Evolutionary conservation across 768 basidiomycete species (phyloP).

Genomic region (Suillus americanus): DNA sequence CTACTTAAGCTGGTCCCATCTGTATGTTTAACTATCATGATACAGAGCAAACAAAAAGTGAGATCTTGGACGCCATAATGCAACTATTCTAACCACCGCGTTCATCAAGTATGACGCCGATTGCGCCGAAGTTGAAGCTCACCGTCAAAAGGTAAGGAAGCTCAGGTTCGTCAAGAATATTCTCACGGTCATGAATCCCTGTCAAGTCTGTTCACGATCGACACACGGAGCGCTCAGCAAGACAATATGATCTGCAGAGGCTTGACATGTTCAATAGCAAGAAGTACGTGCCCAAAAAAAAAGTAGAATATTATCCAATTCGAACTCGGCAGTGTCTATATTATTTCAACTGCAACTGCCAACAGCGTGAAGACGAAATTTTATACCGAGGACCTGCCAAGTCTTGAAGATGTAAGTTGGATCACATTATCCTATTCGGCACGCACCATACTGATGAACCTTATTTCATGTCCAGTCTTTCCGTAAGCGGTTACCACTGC

Average conservation of each 20-base stretch:
- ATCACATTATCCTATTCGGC: slow-evolving; percentile 13
- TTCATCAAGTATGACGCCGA: slow-evolving; percentile 71
- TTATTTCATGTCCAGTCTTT: slow-evolving; percentile 52
- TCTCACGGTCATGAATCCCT: background rate
- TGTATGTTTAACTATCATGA: background rate
- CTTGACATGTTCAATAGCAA: slow-evolving; percentile 80
- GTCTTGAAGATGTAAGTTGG: slow-evolving; percentile 65
- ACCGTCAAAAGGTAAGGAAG: slow-evolving; percentile 65
- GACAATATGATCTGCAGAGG: slow-evolving; percentile 74
- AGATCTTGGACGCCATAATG: slow-evolving; percentile 7
- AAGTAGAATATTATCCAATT: slow-evolving; percentile 3
- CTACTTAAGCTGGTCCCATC: background rate
- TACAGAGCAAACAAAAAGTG: slow-evolving; percentile 34
- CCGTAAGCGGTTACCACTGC: slow-evolving; percentile 41
- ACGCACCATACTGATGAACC: slow-evolving; percentile 9
- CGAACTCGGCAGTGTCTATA: slow-evolving; percentile 35
- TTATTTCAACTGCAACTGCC: slow-evolving; percentile 68
- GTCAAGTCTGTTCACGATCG: slow-evolving; percentile 50
- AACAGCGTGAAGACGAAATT: slow-evolving; percentile 72
- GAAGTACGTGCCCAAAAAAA: slow-evolving; percentile 49
- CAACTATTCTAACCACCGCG: slow-evolving; percentile 4
- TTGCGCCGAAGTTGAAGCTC: slow-evolving; percentile 68
- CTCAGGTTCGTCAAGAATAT: background rate
- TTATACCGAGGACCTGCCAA: slow-evolving; percentile 67
- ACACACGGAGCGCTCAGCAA: slow-evolving; percentile 71